Evolutionary conservation across 352 stramenopile species (phyloP).

Genomic region (Elongisporangium undulatum): DNA sequence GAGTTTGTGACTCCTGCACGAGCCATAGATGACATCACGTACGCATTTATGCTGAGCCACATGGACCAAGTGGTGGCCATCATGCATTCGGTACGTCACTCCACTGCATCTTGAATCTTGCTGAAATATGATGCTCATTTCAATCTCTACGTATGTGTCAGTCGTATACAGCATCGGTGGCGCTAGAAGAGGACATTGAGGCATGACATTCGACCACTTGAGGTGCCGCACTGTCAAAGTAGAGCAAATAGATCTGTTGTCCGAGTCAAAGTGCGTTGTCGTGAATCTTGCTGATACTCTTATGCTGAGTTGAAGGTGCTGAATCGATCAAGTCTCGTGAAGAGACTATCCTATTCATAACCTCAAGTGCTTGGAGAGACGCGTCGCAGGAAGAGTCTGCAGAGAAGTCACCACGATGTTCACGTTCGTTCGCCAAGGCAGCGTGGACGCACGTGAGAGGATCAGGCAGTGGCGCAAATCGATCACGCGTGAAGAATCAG

Average conservation of each 20-base stretch:
- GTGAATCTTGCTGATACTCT: not conserved
- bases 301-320: too few species aligned
- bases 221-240: not conserved
- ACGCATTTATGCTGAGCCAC: slow-evolving; percentile 35
- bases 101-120: not conserved
- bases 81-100: slow-evolving; percentile 31
- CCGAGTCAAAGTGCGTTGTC: not conserved
- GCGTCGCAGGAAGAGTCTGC: not conserved
- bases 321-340: not conserved
- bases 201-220: not conserved
- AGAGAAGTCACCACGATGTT: not conserved
- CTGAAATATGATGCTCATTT: not conserved
- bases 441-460: not conserved
- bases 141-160: not conserved
- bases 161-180: slow-evolving; percentile 3
- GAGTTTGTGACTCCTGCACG: slow-evolving; percentile 21
- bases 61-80: slow-evolving; percentile 38
- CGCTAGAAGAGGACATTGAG: slow-evolving; percentile 9
- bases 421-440: not conserved
- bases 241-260: not conserved
- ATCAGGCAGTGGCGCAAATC: not conserved
- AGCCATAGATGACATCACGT: slow-evolving; percentile 23
- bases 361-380: not conserved
- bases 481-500: not conserved
- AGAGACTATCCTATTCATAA: not conserved